Conservation (phyloP, 257 asterid genomes). For the Nicotiana obtusifolia region DNA sequence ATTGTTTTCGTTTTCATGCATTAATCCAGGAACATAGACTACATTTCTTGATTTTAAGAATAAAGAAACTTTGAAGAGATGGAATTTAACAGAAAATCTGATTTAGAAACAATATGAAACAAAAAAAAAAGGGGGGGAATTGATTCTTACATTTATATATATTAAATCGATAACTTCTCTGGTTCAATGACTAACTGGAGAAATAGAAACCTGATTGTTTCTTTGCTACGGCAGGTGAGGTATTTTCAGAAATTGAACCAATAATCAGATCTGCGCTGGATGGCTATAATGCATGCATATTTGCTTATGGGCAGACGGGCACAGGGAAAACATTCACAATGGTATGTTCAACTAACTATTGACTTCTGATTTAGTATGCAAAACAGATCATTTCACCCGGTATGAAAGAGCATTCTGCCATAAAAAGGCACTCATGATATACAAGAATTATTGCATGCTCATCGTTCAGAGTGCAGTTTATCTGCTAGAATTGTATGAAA, state of each 20-base stretch:
- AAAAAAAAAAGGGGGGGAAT: too few relatives aligned
- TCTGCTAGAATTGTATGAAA: too few relatives aligned
- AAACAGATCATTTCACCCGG: background rate
- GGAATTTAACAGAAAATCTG: background rate
- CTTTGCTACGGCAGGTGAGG: constrained; percentile 6
- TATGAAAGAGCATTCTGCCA: background rate
- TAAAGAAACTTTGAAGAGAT: background rate
- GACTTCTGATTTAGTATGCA: background rate
- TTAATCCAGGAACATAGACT: background rate
- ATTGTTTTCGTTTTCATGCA: background rate
- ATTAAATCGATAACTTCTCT: background rate
- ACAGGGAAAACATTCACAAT: constrained; percentile 19
- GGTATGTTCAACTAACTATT: background rate
- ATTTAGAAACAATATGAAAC: background rate
- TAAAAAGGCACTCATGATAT: too few relatives aligned
- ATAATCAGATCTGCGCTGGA: constrained; percentile 15
- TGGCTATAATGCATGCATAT: constrained; percentile 15
- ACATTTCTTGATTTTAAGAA: background rate
- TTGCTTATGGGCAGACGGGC: constrained; percentile 18
- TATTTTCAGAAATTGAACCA: constrained; percentile 19
- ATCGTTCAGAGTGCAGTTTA: background rate
- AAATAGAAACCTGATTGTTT: background rate
- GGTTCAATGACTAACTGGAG: background rate
- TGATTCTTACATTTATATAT: too few relatives aligned
- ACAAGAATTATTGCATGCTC: background rate